Evolutionary conservation across 2,329 filamentous ascomycete genomes (phyloP), one percentile per base, ranked within the genome.

Genomic region (Hymenoscyphus repandus): DNA sequence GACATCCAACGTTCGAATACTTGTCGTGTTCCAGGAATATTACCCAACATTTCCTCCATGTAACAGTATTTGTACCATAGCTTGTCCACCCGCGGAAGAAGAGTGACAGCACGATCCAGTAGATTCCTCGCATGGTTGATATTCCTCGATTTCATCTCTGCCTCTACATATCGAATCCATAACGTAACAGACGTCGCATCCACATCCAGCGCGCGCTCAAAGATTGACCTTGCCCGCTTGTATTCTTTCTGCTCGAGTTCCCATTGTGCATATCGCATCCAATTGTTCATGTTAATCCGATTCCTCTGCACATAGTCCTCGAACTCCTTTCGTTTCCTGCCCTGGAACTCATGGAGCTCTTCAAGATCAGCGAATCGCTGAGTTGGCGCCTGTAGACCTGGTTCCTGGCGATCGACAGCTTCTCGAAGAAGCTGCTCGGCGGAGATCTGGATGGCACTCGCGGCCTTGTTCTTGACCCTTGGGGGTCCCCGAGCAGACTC

Each of bases 11-110:
- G 79, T 72, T 99, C 93, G 67, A 97, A 99, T 0, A 97, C 89
- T 62, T 96, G 89, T 52, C 93, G 78, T 2, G 90, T 95, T 33
- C 92, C 93, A 2, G 91, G 83, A 44, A 99, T 85, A 64, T 99
- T 96, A 6, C 90, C 90, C 49, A 99, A 78, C 72, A 92, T 97
- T 77, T 99, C 93, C 73, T 97, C 92, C 86, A 96, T 95, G 68
- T 95, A 96, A 22, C 95, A 90, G 74, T 96, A 99, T 69, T 97
- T 97, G 75, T 96, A 99, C 93, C 93, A 99, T 32, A 99, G 74
- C 76, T 97, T 97, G 68, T 97, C 90, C 37, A 97, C 82, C 51
- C 93, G 78, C 5, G 93, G 93, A 36, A 96, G 74, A 50, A 95
- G 88, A 1, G 90, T 90, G 47, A 97, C 89, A n/a, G 93, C 91